Percentiles rank a stretch among this genome's conserved stretches.
These are phyloP conservation scores for Phytopythium aichiense DNA, from an alignment of 352 stramenopile species.

Conservation along the genomic window DNA sequence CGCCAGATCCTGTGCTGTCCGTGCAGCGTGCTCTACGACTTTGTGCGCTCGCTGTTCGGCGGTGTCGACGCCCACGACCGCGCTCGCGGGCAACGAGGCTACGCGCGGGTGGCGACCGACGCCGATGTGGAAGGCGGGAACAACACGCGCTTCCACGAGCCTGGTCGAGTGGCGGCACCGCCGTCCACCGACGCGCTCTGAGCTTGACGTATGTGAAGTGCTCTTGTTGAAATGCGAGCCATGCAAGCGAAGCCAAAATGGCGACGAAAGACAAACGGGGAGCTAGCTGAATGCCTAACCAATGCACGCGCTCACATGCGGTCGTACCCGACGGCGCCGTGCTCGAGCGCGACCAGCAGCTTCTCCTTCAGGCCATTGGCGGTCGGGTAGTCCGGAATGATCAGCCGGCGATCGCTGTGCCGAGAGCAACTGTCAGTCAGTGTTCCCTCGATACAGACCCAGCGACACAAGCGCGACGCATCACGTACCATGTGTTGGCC, in stretches of 20 bases:
- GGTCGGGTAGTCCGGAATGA: conserved; percentile 61
- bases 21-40: conserved; percentile 57
- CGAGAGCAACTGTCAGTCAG: conserved; percentile 2
- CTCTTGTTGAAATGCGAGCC: background rate
- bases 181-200: conserved; percentile 38
- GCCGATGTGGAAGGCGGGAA: conserved; percentile 4
- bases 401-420: conserved; percentile 60
- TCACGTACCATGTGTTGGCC: conserved; percentile 68
- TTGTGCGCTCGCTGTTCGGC: conserved; percentile 65
- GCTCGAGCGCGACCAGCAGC: conserved; percentile 49
- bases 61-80: conserved; percentile 16
- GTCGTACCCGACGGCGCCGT: conserved; percentile 69
- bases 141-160: conserved; percentile 45
- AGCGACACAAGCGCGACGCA: background rate
- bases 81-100: conserved; percentile 30
- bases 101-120: conserved; percentile 32
- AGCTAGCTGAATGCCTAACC: background rate
- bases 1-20: conserved; percentile 65
- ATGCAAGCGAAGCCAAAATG: background rate
- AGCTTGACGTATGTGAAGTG: background rate
- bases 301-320: conserved; percentile 42
- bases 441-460: background rate
- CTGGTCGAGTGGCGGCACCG: conserved; percentile 46
- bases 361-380: conserved; percentile 52
- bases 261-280: background rate